Evolutionary conservation across 2,329 filamentous ascomycete genomes (phyloP).

Genomic region (Paramyrothecium roridum): DNA sequence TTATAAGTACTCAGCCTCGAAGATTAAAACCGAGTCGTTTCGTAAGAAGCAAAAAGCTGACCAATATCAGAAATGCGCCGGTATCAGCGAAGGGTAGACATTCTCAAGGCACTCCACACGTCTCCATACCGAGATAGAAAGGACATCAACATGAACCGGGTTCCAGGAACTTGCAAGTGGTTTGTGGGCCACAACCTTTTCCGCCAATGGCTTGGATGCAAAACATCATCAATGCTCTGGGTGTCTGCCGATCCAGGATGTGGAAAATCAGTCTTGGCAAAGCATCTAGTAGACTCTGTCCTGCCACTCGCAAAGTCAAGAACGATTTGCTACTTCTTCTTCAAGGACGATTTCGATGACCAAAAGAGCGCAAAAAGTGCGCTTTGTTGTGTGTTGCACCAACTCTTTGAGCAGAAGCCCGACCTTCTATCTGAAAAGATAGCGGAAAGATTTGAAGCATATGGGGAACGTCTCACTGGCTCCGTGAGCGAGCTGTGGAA

Average conservation of each 20-base stretch:
- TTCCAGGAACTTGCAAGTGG: slow-evolving; percentile 12
- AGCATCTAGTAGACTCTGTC: slow-evolving; percentile 26
- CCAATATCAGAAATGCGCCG: too few relatives aligned
- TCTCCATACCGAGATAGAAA: slow-evolving; percentile 13
- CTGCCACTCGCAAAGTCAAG: slow-evolving; percentile 12
- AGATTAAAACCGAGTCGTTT: too few relatives aligned
- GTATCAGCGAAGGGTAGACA: too few relatives aligned
- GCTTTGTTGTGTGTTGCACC: slow-evolving; percentile 31
- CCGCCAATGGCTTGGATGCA: slow-evolving; percentile 4
- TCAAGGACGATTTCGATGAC: slow-evolving; percentile 36
- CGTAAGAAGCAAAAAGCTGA: too few relatives aligned
- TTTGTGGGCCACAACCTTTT: slow-evolving; percentile 7
- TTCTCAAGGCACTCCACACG: slow-evolving; percentile 1
- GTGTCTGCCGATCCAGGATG: slow-evolving; percentile 40
- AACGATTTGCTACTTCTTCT: slow-evolving; percentile 39
- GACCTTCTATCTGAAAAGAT: slow-evolving; percentile 17
- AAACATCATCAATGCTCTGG: slow-evolving; percentile 5
- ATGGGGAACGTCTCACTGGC: background rate
- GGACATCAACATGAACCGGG: slow-evolving; percentile 7
- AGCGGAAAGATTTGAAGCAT: slow-evolving; percentile 7
- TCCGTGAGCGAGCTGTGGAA: slow-evolving; percentile 22
- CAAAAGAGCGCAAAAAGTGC: slow-evolving; percentile 25
- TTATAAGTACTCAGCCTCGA: too few relatives aligned
- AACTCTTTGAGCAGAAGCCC: slow-evolving; percentile 26
- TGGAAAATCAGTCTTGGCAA: slow-evolving; percentile 40